Percentiles rank a stretch among this genome's conserved stretches.
phyloP scores from a whole-genome alignment of 106 monocot species.

The Dendrobium catenatum region DNA sequence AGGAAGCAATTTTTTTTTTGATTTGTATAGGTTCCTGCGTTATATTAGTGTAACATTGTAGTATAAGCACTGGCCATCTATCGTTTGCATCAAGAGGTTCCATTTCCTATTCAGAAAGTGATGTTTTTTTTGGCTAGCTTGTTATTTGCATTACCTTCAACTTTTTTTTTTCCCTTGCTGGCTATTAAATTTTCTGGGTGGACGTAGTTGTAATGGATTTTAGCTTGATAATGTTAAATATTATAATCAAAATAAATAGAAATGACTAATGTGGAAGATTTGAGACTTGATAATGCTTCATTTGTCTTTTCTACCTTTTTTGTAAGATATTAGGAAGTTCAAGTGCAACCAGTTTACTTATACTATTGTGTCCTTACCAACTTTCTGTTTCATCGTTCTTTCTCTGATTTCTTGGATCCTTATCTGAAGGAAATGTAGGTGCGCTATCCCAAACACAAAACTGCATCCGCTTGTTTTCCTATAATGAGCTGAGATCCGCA shows the following conservation, averaged over 20 bases:
- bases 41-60: background rate
- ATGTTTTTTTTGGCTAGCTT: background rate
- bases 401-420: background rate
- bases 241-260: too few relatives aligned
- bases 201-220: background rate
- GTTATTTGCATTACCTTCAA: too few relatives aligned
- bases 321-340: too few relatives aligned
- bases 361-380: background rate
- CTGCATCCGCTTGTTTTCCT: slow-evolving; percentile 25
- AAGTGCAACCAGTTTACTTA: background rate
- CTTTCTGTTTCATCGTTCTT: background rate
- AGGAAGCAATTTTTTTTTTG: too few relatives aligned
- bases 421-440: slow-evolving; percentile 6
- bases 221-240: background rate
- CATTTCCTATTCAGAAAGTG: background rate
- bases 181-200: background rate
- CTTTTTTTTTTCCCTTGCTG: background rate
- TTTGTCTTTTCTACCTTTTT: background rate
- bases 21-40: background rate
- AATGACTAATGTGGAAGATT: too few relatives aligned
- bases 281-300: background rate
- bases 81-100: background rate
- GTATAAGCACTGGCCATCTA: background rate
- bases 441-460: slow-evolving; percentile 8
- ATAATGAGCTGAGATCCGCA: slow-evolving; percentile 32